phyloP scores from a whole-genome alignment of 768 basidiomycete species.

The Russula compacta region DNA sequence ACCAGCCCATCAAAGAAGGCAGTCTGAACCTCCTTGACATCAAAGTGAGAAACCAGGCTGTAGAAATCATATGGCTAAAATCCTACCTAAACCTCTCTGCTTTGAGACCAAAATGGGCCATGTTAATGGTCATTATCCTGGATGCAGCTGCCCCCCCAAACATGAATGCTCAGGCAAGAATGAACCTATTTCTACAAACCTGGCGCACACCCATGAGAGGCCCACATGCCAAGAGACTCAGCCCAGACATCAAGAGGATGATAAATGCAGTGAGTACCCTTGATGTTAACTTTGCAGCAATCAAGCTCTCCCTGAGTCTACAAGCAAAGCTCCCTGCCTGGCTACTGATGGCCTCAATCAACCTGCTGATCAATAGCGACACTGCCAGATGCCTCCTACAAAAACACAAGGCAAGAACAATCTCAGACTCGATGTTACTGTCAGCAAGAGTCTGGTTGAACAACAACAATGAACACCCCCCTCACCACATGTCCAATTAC shows the following conservation, averaged over 20 bases:
- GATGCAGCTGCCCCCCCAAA: background rate
- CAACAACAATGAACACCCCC: background rate
- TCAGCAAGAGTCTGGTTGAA: background rate
- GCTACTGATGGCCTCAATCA: background rate
- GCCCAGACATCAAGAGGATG: background rate
- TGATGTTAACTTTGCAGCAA: background rate
- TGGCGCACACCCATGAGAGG: background rate
- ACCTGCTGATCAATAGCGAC: background rate
- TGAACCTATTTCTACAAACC: constrained; percentile 11
- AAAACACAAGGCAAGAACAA: background rate
- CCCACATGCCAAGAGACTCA: background rate
- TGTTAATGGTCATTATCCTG: background rate
- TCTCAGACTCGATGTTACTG: background rate
- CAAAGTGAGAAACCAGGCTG: constrained; percentile 1
- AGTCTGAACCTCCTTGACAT: constrained; percentile 12
- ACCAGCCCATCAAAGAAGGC: background rate
- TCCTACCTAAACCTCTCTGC: background rate
- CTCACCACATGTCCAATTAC: no score
- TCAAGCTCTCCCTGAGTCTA: background rate
- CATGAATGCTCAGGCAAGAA: background rate
- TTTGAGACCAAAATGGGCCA: constrained; percentile 14
- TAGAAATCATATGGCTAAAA: constrained; percentile 15
- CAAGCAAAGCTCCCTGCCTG: constrained; percentile 13
- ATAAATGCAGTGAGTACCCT: background rate
- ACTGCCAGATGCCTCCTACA: background rate